A percentile compares a stretch with the other conserved stretches of the same genome.
These are phyloP conservation scores for Pisolithus sp. DNA, from an alignment of 768 basidiomycete species.

Conservation along the genomic window DNA sequence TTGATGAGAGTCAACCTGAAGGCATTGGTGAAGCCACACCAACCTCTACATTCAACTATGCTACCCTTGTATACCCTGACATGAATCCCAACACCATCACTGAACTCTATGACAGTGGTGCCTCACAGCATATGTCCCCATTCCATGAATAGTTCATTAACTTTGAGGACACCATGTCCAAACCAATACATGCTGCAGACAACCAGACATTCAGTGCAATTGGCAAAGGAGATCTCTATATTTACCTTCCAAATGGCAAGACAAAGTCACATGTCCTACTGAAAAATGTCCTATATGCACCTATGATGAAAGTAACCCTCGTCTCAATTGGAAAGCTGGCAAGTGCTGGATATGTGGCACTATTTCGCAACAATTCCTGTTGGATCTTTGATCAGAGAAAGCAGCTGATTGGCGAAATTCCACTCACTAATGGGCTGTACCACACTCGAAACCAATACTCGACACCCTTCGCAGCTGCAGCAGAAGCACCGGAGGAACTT, in stretches of 20 bases:
- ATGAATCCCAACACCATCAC: too few relatives aligned
- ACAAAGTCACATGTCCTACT: neutral
- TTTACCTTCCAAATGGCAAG: slow-evolving; percentile 1
- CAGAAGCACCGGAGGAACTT: neutral
- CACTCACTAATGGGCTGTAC: slow-evolving; percentile 1
- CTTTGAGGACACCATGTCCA: too few relatives aligned
- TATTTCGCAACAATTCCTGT: neutral
- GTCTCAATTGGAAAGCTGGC: slow-evolving; percentile 4
- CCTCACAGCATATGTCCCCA: too few relatives aligned
- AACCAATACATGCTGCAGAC: too few relatives aligned
- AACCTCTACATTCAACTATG: too few relatives aligned
- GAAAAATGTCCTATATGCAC: neutral
- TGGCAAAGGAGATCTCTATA: too few relatives aligned
- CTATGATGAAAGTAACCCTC: slow-evolving; percentile 1
- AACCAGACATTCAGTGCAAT: too few relatives aligned
- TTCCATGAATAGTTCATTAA: too few relatives aligned
- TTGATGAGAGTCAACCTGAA: too few relatives aligned
- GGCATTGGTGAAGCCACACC: too few relatives aligned
- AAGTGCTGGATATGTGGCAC: neutral
- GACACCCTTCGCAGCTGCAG: neutral
- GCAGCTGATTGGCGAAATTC: neutral
- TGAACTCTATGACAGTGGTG: too few relatives aligned
- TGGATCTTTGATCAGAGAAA: neutral
- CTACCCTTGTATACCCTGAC: too few relatives aligned
- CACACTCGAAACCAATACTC: neutral